Conservation (phyloP, 1,139 yeast genomes). For the Candida glucosophila region DNA sequence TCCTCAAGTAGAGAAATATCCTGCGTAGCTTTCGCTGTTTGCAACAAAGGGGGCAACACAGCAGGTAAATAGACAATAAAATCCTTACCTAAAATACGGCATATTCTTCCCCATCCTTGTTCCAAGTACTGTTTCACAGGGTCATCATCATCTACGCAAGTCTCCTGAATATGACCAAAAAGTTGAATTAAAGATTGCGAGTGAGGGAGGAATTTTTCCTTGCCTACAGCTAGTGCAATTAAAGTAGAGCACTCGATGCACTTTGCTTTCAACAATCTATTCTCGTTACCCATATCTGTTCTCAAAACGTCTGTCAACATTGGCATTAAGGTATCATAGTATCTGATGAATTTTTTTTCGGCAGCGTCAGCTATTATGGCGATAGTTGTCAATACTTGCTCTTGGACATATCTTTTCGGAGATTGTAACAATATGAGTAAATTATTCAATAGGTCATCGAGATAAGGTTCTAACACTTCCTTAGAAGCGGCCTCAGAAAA, state of each 20-base stretch:
- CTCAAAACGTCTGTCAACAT: conserved; percentile 69
- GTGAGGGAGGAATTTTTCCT: conserved; percentile 75
- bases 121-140: conserved; percentile 82
- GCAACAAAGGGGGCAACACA: conserved; percentile 83
- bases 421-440: conserved; percentile 70
- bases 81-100: conserved; percentile 77
- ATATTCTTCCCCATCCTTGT: conserved; percentile 94
- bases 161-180: conserved; percentile 66
- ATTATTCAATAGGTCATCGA: conserved; percentile 70
- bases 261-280: conserved; percentile 78
- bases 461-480: conserved; percentile 80
- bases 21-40: conserved; percentile 82
- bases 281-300: conserved; percentile 73
- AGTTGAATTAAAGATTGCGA: conserved; percentile 66
- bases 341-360: conserved; percentile 76
- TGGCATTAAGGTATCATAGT: conserved; percentile 94
- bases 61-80: conserved; percentile 80
- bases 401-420: conserved; percentile 90
- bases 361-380: conserved; percentile 99
- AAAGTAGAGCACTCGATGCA: conserved; percentile 93
- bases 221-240: conserved; percentile 95
- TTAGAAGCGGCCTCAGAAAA: conserved; percentile 89
- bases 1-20: conserved; percentile 85
- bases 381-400: conserved; percentile 91
- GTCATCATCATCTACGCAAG: conserved; percentile 56